Evolutionary conservation across 164 flowering plant species (phyloP).

Genomic region (Kingdonia uniflora): DNA sequence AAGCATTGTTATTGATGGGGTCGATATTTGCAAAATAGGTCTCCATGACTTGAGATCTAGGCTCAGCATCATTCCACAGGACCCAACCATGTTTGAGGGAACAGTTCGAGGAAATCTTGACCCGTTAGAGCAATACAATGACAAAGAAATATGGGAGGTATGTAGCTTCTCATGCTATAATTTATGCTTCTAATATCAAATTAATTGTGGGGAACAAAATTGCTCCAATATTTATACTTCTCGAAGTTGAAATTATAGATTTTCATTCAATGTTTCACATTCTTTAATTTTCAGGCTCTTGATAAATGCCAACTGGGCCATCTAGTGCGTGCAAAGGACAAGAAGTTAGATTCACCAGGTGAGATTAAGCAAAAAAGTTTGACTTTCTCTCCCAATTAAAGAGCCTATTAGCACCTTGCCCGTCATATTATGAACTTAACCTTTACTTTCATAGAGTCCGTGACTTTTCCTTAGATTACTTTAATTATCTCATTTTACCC

Average conservation of each 20-base stretch:
- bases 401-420: too few species aligned
- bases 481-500: too few species aligned
- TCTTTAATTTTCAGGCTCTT: conserved; percentile 44
- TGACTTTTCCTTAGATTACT: too few species aligned
- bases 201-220: too few species aligned
- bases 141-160: conserved; percentile 79
- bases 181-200: too few species aligned
- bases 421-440: too few species aligned
- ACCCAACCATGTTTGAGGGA: conserved; percentile 88
- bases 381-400: too few species aligned
- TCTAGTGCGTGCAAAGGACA: conserved; percentile 57
- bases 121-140: conserved; percentile 59
- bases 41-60: conserved; percentile 85
- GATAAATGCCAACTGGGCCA: conserved; percentile 86
- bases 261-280: neutral
- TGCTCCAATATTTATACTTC: too few species aligned
- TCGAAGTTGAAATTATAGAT: too few species aligned
- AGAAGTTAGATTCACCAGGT: conserved; percentile 76
- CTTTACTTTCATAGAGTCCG: too few species aligned
- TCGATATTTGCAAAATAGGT: conserved; percentile 68
- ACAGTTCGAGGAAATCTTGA: conserved; percentile 87
- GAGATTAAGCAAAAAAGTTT: too few species aligned
- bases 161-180: conserved; percentile 1
- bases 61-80: conserved; percentile 92
- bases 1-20: conserved; percentile 61